These are phyloP conservation scores for Massarina eburnea DNA, from an alignment of 2,329 filamentous ascomycete genomes.

Conservation along the genomic window DNA sequence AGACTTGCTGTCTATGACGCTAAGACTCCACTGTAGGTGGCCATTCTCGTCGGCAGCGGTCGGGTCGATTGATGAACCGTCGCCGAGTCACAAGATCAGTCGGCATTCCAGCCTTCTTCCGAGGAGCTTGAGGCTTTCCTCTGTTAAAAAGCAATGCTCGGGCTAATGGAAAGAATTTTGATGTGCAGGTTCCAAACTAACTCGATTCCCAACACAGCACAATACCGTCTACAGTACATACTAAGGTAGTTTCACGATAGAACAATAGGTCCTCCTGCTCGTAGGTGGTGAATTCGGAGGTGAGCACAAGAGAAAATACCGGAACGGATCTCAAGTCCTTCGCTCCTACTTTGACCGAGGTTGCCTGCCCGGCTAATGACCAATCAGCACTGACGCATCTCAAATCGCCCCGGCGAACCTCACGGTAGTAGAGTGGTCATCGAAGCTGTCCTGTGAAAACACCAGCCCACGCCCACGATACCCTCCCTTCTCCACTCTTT, in stretches of 20 bases:
- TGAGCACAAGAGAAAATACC: too few relatives aligned
- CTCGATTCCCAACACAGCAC: too few relatives aligned
- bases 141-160: too few relatives aligned
- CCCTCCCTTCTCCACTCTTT: constrained; percentile 27
- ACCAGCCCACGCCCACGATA: constrained; percentile 18
- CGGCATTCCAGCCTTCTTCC: too few relatives aligned
- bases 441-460: constrained; percentile 27
- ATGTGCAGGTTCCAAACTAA: too few relatives aligned
- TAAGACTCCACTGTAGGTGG: constrained; percentile 1
- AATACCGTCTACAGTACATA: too few relatives aligned
- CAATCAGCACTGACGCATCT: constrained; percentile 25
- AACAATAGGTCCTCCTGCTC: too few relatives aligned
- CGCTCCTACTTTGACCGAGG: constrained; percentile 28
- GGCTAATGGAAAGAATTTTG: too few relatives aligned
- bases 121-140: too few relatives aligned
- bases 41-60: not conserved
- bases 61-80: not conserved
- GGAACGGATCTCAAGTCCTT: constrained; percentile 19
- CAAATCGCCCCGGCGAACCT: constrained; percentile 14
- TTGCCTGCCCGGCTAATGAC: constrained; percentile 13
- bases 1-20: constrained; percentile 11
- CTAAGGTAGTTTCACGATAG: too few relatives aligned
- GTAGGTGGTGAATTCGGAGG: not conserved
- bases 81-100: too few relatives aligned
- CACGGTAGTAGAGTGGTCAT: constrained; percentile 15